A percentile compares a stretch with the other conserved stretches of the same genome.
These are phyloP conservation scores for Cryphonectria nitschkei DNA, from an alignment of 2,329 filamentous ascomycete species.

Conservation along the genomic window DNA sequence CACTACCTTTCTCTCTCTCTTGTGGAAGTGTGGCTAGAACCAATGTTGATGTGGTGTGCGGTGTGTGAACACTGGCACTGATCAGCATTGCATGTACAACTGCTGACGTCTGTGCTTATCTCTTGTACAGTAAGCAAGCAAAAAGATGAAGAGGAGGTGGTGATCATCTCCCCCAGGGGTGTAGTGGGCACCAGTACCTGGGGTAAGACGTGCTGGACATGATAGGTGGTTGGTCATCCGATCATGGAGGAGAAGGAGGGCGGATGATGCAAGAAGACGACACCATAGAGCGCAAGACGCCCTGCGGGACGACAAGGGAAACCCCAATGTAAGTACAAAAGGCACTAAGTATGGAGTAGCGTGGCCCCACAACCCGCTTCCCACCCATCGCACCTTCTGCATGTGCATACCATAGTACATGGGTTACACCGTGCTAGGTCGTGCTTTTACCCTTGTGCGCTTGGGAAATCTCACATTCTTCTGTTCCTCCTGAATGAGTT, in stretches of 20 bases:
- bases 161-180: too few relatives aligned
- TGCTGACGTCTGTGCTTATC: background rate
- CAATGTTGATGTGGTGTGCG: background rate
- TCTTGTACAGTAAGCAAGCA: background rate
- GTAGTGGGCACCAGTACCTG: background rate
- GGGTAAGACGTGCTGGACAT: background rate
- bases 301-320: conserved; percentile 12
- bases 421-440: too few relatives aligned
- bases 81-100: background rate
- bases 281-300: background rate
- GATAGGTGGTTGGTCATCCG: background rate
- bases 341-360: background rate
- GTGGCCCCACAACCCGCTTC: background rate
- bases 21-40: too few relatives aligned
- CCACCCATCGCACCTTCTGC: background rate
- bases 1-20: too few relatives aligned
- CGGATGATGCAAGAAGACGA: background rate
- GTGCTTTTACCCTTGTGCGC: too few relatives aligned
- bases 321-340: background rate
- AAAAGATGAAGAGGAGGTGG: background rate
- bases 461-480: too few relatives aligned
- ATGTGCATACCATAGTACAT: too few relatives aligned
- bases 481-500: too few relatives aligned
- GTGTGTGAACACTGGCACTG: background rate
- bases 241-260: background rate